phyloP scores from a whole-genome alignment of 2,329 filamentous ascomycete genomes.

The Phialocephala sp. region DNA sequence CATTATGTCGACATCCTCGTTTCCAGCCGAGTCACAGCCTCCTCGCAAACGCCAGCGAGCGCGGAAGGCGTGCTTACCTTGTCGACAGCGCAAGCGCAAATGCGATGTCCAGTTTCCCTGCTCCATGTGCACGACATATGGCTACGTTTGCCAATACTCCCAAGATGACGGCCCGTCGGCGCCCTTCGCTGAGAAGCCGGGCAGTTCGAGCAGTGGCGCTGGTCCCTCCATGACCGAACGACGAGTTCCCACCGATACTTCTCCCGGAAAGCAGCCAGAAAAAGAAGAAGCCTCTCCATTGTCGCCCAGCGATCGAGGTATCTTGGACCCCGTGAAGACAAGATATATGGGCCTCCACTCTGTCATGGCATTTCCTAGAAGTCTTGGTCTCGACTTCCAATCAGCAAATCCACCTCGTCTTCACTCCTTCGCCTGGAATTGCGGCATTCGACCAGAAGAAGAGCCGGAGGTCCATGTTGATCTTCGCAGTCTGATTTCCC shows the following conservation, averaged over 20 bases:
- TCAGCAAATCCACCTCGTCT: constrained; percentile 43
- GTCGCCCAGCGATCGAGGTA: constrained; percentile 25
- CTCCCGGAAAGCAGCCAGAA: constrained; percentile 10
- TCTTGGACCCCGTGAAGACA: constrained; percentile 42
- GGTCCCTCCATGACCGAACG: constrained; percentile 15
- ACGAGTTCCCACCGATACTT: constrained; percentile 6
- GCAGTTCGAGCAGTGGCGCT: background rate
- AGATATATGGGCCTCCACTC: constrained; percentile 42
- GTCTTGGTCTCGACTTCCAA: constrained; percentile 42
- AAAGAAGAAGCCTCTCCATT: background rate
- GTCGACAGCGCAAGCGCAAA: constrained; percentile 38
- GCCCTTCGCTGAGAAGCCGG: constrained; percentile 23
- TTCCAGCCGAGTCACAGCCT: background rate
- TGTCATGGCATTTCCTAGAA: constrained; percentile 42
- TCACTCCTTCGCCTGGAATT: constrained; percentile 46
- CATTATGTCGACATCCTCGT: constrained; percentile 19
- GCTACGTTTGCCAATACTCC: constrained; percentile 34
- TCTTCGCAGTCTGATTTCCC: constrained; percentile 36
- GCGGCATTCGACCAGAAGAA: constrained; percentile 43
- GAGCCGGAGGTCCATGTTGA: constrained; percentile 33
- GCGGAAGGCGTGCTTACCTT: constrained; percentile 35
- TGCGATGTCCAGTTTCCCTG: constrained; percentile 36
- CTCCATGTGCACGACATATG: constrained; percentile 35
- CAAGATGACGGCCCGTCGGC: constrained; percentile 25
- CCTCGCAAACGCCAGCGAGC: constrained; percentile 33